Evolutionary conservation across 257 asterid genomes (phyloP).

Genomic region (Solanum lycopersicoides): DNA sequence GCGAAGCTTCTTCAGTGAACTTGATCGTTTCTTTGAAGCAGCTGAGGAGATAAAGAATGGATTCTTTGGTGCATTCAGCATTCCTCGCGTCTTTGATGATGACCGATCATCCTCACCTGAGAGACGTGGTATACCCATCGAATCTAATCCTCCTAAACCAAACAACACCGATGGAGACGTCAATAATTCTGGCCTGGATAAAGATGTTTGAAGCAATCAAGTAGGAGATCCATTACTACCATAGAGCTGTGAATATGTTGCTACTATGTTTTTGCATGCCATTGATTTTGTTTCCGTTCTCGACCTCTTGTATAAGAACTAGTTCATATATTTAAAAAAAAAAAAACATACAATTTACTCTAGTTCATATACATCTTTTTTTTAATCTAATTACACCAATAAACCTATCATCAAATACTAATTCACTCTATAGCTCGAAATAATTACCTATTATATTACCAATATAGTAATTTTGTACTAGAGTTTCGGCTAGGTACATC

Average conservation of each 20-base stretch:
- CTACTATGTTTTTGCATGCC: background rate
- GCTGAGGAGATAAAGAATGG: conserved; percentile 53
- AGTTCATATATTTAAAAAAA: background rate
- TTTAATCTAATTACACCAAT: background rate
- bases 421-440: background rate
- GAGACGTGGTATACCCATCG: conserved; percentile 30
- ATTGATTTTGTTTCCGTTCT: background rate
- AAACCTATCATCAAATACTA: background rate
- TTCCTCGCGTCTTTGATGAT: conserved; percentile 3
- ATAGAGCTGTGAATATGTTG: background rate
- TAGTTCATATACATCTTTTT: too few species aligned
- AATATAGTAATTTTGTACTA: too few species aligned
- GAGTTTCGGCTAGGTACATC: background rate
- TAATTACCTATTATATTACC: background rate
- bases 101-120: conserved; percentile 11
- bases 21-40: conserved; percentile 38
- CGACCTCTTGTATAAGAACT: background rate
- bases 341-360: background rate
- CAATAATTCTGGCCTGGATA: conserved; percentile 48
- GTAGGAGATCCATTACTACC: background rate
- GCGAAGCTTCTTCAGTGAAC: conserved; percentile 33
- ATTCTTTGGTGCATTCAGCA: conserved; percentile 38
- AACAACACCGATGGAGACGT: conserved; percentile 38
- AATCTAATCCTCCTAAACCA: conserved; percentile 14
- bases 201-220: conserved; percentile 41